Percentiles rank a stretch among this genome's conserved stretches.
Conservation (phyloP, 1,284 basidiomycete species). For the Inonotus hispidus region DNA sequence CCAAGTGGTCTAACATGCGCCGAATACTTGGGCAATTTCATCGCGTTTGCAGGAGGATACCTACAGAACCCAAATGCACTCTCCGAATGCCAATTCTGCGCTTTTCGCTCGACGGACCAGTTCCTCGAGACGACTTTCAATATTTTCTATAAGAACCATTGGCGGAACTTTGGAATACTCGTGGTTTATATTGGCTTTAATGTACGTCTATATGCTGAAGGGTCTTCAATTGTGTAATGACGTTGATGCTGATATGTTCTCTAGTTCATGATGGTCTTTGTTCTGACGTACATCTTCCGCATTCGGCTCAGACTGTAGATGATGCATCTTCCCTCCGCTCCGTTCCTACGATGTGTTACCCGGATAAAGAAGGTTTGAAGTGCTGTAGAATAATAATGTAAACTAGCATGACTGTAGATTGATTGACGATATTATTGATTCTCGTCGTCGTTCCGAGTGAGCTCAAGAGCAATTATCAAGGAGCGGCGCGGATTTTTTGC, state of each 20-base stretch:
- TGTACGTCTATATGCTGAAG: conserved; percentile 30
- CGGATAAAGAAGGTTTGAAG: no score
- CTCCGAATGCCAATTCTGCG: conserved; percentile 52
- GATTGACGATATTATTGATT: no score
- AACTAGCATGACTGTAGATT: no score
- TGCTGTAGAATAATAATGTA: no score
- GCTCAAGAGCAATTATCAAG: no score
- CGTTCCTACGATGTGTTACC: no score
- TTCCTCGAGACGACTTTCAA: conserved; percentile 40
- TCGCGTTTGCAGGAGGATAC: conserved; percentile 56
- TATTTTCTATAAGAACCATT: conserved; percentile 43
- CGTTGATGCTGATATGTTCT: background rate
- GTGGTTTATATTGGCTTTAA: conserved; percentile 42
- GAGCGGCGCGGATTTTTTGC: no score
- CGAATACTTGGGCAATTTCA: conserved; percentile 50
- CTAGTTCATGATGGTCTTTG: conserved; percentile 29
- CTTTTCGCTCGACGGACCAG: conserved; percentile 36
- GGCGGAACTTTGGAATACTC: conserved; percentile 48
- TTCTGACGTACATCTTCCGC: conserved; percentile 36
- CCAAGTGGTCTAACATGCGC: conserved; percentile 57
- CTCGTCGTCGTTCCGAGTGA: no score
- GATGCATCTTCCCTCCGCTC: no score
- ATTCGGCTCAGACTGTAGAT: conserved; percentile 21
- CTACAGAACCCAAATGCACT: conserved; percentile 49
- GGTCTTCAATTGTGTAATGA: background rate